Evolutionary conservation across 2,329 filamentous ascomycete species (phyloP), one percentile per base, ranked within the genome.

Genomic region (Gliomastix tumulicola): DNA sequence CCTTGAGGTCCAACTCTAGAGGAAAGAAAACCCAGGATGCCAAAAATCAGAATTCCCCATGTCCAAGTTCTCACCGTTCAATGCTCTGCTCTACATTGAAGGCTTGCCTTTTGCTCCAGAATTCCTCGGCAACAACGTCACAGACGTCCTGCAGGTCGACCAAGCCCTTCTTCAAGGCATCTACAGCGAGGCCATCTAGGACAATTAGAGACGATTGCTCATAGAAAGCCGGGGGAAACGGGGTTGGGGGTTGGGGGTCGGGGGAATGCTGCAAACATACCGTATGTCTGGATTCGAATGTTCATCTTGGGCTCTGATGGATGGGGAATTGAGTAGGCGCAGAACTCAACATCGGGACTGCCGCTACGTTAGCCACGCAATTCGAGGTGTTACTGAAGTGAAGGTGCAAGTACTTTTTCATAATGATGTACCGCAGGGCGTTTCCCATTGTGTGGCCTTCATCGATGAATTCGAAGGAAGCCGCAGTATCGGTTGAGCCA

Each of bases 371-470:
- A n/a, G n/a, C n/a, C n/a, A n/a, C n/a, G n/a, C n/a, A n/a, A n/a
- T n/a, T n/a, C n/a, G n/a, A n/a, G n/a, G n/a, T n/a, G n/a, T n/a
- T n/a, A n/a, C n/a, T n/a, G n/a, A n/a, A n/a, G n/a, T n/a, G n/a
- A n/a, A n/a, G n/a, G n/a, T n/a, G n/a, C n/a, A n/a, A n/a, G 46
- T 68, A 96, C 90, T 98, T 98, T 66, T 97, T 97, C 86, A 95
- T 96, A 53, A 98, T 94, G 44, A 96, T 84, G 57, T 89, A 97
- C 53, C 92, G 77, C 49, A 98, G 66, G 9, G 89, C 88, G 62
- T 98, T 98, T 20, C 92, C 92, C 36, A 98, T 69, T 1, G 92
- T 98, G 62, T 98, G 92, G 30, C 94, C 88, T 66, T 98, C 92
- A 32, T 87, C 82, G 41, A 85, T 79, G 51, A 98, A 94, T 57